These are phyloP conservation scores for Fusarium denticulatum DNA, from an alignment of 2,329 filamentous ascomycete genomes.

Conservation along the genomic window DNA sequence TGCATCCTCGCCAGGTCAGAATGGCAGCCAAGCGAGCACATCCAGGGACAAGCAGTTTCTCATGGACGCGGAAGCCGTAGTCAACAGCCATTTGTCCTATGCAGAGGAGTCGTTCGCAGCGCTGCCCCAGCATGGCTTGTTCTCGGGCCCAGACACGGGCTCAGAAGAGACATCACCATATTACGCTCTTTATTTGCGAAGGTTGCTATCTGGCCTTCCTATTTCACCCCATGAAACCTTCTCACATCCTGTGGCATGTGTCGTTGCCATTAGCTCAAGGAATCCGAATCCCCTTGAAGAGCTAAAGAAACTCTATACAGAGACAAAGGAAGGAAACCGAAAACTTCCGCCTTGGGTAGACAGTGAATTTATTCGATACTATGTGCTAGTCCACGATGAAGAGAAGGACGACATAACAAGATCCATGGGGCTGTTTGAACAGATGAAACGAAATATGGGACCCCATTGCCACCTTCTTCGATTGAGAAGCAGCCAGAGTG, in stretches of 20 bases:
- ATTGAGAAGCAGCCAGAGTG: constrained; percentile 84
- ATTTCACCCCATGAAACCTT: constrained; percentile 91
- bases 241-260: constrained; percentile 90
- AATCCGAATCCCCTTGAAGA: constrained; percentile 87
- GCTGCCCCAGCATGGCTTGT: constrained; percentile 49
- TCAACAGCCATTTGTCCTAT: constrained; percentile 81
- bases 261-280: constrained; percentile 93
- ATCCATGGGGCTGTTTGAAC: constrained; percentile 90
- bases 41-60: constrained; percentile 52
- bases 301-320: constrained; percentile 82
- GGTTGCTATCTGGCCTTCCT: constrained; percentile 81
- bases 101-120: constrained; percentile 69
- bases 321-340: constrained; percentile 80
- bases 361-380: constrained; percentile 92
- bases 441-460: constrained; percentile 99
- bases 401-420: constrained; percentile 92
- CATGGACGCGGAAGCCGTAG: constrained; percentile 79
- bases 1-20: constrained; percentile 53
- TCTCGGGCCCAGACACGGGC: constrained; percentile 55
- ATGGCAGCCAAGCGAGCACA: constrained; percentile 42
- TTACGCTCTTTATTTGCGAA: constrained; percentile 84
- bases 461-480: constrained; percentile 93
- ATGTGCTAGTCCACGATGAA: constrained; percentile 95
- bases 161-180: constrained; percentile 74
- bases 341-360: constrained; percentile 86